These are phyloP conservation scores for Eleusine coracana DNA, from an alignment of 176 grass and related monocot species.

Conservation along the genomic window DNA sequence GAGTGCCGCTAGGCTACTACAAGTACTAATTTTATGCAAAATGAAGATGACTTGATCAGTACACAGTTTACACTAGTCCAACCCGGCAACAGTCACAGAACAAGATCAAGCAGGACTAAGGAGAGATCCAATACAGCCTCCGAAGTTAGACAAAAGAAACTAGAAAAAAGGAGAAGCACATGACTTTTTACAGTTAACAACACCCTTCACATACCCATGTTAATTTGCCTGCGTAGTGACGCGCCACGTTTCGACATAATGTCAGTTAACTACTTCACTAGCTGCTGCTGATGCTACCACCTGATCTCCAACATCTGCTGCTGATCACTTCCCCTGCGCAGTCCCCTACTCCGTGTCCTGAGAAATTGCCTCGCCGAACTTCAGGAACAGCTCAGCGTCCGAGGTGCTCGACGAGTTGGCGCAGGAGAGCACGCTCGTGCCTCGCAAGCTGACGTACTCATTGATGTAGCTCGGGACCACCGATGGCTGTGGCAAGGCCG, in stretches of 20 bases:
- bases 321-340: not conserved
- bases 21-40: not conserved
- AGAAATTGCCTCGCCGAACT: slow-evolving; percentile 91
- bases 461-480: slow-evolving; percentile 64
- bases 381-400: slow-evolving; percentile 88
- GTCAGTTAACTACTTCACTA: slow-evolving; percentile 20
- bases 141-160: slow-evolving; percentile 26
- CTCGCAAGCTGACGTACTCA: slow-evolving; percentile 80
- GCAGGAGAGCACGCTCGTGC: slow-evolving; percentile 50
- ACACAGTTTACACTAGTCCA: slow-evolving; percentile 42
- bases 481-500: not conserved
- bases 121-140: not conserved
- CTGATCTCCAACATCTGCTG: not conserved
- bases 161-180: not conserved
- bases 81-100: slow-evolving; percentile 3
- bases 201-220: slow-evolving; percentile 26
- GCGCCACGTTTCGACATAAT: slow-evolving; percentile 36
- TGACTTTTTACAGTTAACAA: slow-evolving; percentile 64
- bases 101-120: not conserved
- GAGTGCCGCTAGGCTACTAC: not conserved
- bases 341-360: slow-evolving; percentile 73
- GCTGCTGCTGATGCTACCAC: not conserved
- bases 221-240: slow-evolving; percentile 33
- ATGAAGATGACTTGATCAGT: slow-evolving; percentile 35
- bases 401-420: slow-evolving; percentile 67